These are phyloP conservation scores for Acidomyces sp. DNA, from an alignment of 495 filamentous ascomycete genomes.

Conservation along the genomic window DNA sequence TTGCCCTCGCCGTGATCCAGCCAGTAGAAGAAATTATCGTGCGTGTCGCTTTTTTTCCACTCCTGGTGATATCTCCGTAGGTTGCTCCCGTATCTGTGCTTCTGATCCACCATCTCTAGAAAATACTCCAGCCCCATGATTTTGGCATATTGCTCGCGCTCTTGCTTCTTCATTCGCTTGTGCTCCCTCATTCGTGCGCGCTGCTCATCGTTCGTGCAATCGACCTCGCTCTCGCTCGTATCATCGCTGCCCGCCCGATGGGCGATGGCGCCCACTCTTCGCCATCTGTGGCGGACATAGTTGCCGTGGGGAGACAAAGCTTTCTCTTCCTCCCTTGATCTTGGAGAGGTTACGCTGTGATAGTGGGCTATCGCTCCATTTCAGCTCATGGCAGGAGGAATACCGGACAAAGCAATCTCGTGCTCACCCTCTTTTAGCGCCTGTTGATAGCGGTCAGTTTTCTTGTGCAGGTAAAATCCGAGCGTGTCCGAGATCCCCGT, in stretches of 20 bases:
- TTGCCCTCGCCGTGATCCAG: conserved; percentile 56
- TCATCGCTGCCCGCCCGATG: conserved; percentile 54
- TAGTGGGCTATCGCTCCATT: conserved; percentile 21
- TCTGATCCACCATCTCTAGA: conserved; percentile 68
- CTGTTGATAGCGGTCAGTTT: conserved; percentile 12
- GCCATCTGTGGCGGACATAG: conserved; percentile 57
- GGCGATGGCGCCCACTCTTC: conserved; percentile 55
- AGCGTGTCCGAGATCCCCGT: conserved; percentile 8
- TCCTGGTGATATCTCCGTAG: conserved; percentile 69
- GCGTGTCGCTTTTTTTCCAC: conserved; percentile 64
- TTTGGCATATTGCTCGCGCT: conserved; percentile 46
- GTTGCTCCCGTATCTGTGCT: conserved; percentile 68
- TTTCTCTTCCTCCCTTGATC: conserved; percentile 12
- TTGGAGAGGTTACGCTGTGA: conserved; percentile 22
- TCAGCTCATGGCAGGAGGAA: not conserved
- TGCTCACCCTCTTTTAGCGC: conserved; percentile 29
- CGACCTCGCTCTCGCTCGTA: conserved; percentile 26
- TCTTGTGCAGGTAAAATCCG: not conserved
- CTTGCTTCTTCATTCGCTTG: conserved; percentile 30
- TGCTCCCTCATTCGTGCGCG: conserved; percentile 16
- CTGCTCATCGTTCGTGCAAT: conserved; percentile 26
- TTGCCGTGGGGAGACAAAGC: conserved; percentile 16
- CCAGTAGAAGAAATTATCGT: conserved; percentile 93
- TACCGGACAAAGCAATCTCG: not conserved
- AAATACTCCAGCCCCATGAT: conserved; percentile 85